Evolutionary conservation across 352 stramenopile genomes (phyloP).

Genomic region (Phytophthora macrochlamydospora): DNA sequence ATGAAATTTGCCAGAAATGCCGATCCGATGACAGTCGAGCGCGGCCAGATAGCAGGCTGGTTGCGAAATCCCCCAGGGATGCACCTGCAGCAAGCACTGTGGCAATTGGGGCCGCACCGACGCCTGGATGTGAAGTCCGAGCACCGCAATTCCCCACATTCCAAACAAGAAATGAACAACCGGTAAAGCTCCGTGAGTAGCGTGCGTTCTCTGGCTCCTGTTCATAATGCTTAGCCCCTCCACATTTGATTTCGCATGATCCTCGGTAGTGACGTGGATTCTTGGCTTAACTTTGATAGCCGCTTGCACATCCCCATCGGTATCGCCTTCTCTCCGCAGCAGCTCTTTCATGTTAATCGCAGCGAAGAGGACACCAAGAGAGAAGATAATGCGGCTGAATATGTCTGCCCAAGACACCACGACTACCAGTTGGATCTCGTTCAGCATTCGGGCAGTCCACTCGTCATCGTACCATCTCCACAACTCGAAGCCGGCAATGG

Average conservation of each 20-base stretch:
- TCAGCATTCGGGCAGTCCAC: conserved; percentile 21
- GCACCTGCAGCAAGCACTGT: conserved; percentile 11
- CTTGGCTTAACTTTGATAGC: conserved; percentile 2
- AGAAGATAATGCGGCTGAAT: conserved; percentile 18
- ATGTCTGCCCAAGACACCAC: conserved; percentile 27
- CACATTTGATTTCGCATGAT: no score
- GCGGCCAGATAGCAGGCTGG: conserved; percentile 29
- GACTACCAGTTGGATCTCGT: conserved; percentile 29
- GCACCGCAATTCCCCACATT: conserved; percentile 16
- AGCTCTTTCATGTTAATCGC: conserved; percentile 27
- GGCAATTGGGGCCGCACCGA: not conserved
- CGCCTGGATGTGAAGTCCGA: conserved; percentile 18
- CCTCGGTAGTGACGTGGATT: not conserved
- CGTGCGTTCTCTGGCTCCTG: no score
- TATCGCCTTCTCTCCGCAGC: not conserved
- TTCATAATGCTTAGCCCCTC: no score
- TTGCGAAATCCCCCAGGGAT: conserved; percentile 18
- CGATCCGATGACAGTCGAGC: conserved; percentile 25
- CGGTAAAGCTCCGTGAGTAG: not conserved
- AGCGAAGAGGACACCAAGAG: conserved; percentile 11
- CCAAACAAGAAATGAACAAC: conserved; percentile 12
- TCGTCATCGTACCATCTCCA: conserved; percentile 36
- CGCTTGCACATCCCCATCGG: not conserved
- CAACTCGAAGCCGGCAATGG: conserved; percentile 16
- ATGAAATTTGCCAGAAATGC: not conserved